Base-by-base conservation (phyloP, 2,329 filamentous ascomycete genomes). In the Penicillium sp. region DNA sequence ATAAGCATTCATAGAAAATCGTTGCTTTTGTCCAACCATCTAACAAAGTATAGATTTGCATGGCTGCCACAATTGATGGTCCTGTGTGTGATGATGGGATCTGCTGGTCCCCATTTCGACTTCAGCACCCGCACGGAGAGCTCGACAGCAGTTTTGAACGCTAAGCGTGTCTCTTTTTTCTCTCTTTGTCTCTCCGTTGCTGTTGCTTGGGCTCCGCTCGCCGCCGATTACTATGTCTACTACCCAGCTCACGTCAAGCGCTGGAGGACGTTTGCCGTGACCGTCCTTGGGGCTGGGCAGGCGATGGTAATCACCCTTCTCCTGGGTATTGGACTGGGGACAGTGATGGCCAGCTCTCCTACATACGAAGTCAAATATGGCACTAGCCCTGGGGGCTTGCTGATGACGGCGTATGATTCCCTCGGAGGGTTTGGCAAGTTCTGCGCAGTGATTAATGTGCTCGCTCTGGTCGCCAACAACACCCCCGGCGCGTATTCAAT, bases 211-310 rank as follows among this genome's bases (percentile, higher is more conserved):
- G 59, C 68, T 0, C 69, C 69, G 1, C 57, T 68, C 5, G 67
- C 67, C 12, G 70, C 73, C 6, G 75, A 78, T 52, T 77, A 75
- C 55, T 76, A 73, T 36, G 74, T 76, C 33, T 77, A 78, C 55
- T 75, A 75, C 50, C 71, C 73, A 0, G 65, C 70, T 2, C 57
- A 65, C 2, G 70, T 72, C 10, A 66, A 65, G 43, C 66, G 65
- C 43, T 69, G 66, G 56, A 67, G 66, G 33, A 69, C 68, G 24
- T 77, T 75, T 55, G 50, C 63, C 2, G 68, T 72, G 47, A 76
- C 75, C 2, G 68, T 70, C 10, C 52, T 65, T 3, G 75, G 73
- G 3, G 56, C 68, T 12, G 65, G 67, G 9, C 34, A 69, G 2
- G 67, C 69, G 2, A 68, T 72, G 51, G 56, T 63, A 4, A 66